Evolutionary conservation across 352 stramenopile genomes (phyloP).

Genomic region (Pythium inflatum): DNA sequence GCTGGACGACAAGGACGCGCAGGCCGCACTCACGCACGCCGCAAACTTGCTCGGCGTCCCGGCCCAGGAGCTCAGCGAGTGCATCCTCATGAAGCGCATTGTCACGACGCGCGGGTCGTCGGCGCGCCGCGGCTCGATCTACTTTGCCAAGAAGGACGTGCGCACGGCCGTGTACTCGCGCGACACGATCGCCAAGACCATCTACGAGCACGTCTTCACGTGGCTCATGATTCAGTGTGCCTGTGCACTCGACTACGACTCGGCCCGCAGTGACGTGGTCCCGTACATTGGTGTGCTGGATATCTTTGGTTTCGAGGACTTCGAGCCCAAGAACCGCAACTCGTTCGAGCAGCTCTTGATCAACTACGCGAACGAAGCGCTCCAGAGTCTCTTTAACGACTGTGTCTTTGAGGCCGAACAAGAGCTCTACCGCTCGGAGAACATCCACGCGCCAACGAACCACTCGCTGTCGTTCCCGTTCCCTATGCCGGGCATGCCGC

Average conservation of each 20-base stretch:
- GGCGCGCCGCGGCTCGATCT: constrained; percentile 72
- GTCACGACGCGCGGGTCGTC: constrained; percentile 60
- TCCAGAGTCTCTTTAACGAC: constrained; percentile 90
- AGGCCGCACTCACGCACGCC: constrained; percentile 50
- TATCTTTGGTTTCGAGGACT: constrained; percentile 94
- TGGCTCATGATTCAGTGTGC: constrained; percentile 89
- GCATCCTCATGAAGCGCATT: constrained; percentile 82
- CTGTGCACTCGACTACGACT: constrained; percentile 77
- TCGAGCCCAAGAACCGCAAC: constrained; percentile 89
- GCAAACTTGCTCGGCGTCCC: constrained; percentile 73
- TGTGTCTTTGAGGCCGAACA: constrained; percentile 89
- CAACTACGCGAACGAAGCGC: constrained; percentile 93
- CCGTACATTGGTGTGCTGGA: constrained; percentile 92
- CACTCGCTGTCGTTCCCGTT: constrained; percentile 82
- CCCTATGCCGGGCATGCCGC: constrained; percentile 44
- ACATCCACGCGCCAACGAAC: constrained; percentile 85
- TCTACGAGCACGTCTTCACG: constrained; percentile 89
- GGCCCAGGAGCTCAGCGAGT: constrained; percentile 63
- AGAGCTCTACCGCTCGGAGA: constrained; percentile 79
- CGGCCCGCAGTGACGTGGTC: constrained; percentile 77
- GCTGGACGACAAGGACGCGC: constrained; percentile 46
- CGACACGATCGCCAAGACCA: constrained; percentile 90
- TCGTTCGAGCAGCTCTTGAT: constrained; percentile 93
- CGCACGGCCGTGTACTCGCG: constrained; percentile 79
- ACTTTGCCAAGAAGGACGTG: constrained; percentile 74